Evolutionary conservation across 805 yeast genomes (phyloP), one percentile per base, ranked within the genome.

Genomic region (Sporopachydermia quercuum): DNA sequence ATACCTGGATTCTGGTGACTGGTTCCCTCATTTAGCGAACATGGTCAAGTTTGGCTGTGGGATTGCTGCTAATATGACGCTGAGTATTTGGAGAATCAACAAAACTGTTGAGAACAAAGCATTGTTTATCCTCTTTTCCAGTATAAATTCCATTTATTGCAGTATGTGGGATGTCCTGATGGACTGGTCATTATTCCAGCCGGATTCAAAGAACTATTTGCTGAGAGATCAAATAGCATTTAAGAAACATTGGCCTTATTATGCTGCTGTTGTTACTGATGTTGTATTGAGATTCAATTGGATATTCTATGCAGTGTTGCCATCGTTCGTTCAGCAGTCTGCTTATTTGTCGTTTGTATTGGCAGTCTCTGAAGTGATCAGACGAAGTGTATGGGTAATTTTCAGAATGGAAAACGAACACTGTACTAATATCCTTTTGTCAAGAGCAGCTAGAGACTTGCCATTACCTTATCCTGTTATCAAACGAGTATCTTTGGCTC

Each of bases 391-490:
- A 11, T 91, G 98, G 98, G 67, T 85, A 4, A 71, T 82, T 38
- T 79, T 91, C 63, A 76, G 98, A 61, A 80, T 91, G 70, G 98
- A 91, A 50, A 91, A 91, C 58, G 97, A 91, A 57, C 98, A 91
- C 57, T 78, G 87, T 37, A 77, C 96, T 1, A 89, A 89, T 54
- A 94, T 86, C 6, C 76, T 75, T 41, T 61, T 85, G 36, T 82
- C 78, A 57, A 70, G 94, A 46, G 97, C 96, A 0, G 78, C 93
- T 5, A 74, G 93, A 42, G 96, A 89, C 44, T 63, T 84, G 5
- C 83, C 89, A 2, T 60, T 89, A 40, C 98, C 98, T 0, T 89
- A 85, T 46, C 71, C 75, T 2, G 55, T 71, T 3, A 65, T 54
- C 38, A 49, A 23, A 45, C 50, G 35, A 36, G 44, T 35, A 39